Percentiles rank a stretch among this genome's conserved stretches.
These are phyloP conservation scores for Daldinia sp. DNA, from an alignment of 2,329 filamentous ascomycete genomes.

Conservation along the genomic window DNA sequence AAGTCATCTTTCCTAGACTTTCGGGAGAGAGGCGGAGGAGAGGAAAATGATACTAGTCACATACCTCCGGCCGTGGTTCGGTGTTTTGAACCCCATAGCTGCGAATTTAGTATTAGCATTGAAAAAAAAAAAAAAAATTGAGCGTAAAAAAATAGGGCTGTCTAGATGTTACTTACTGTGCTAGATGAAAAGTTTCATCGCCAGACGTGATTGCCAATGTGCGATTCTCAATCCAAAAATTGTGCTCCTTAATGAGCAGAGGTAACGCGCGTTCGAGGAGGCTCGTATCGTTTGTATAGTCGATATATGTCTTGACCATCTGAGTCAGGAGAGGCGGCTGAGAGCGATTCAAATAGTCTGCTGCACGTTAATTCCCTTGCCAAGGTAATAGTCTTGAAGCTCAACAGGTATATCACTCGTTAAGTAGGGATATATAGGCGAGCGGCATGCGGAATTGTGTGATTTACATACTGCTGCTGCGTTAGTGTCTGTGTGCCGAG, in stretches of 20 bases:
- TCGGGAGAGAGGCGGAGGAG: too few species aligned
- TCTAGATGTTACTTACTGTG: constrained; percentile 58
- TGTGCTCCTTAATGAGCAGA: constrained; percentile 71
- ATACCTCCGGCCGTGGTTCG: constrained; percentile 70
- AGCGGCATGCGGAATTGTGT: not conserved
- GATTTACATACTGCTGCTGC: not conserved
- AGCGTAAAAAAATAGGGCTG: not conserved
- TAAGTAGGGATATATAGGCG: not conserved
- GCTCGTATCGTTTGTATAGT: constrained; percentile 72
- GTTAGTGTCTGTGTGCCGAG: not conserved
- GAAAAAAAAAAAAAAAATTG: not conserved
- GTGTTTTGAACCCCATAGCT: constrained; percentile 72
- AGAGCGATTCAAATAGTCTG: constrained; percentile 74
- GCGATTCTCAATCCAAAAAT: constrained; percentile 72
- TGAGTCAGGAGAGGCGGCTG: constrained; percentile 74
- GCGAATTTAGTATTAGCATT: not conserved
- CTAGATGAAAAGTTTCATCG: constrained; percentile 65
- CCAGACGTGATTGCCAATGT: constrained; percentile 64
- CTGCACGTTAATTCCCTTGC: constrained; percentile 7
- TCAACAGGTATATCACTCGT: not conserved
- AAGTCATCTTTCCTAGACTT: not conserved
- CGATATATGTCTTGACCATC: constrained; percentile 74
- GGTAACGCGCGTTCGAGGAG: constrained; percentile 72
- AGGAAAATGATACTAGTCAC: constrained; percentile 2
- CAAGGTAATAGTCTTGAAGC: not conserved